These are phyloP conservation scores for Zancudomyces culisetae DNA, from an alignment of 371 early-diverging fungal genomes.

Conservation along the genomic window DNA sequence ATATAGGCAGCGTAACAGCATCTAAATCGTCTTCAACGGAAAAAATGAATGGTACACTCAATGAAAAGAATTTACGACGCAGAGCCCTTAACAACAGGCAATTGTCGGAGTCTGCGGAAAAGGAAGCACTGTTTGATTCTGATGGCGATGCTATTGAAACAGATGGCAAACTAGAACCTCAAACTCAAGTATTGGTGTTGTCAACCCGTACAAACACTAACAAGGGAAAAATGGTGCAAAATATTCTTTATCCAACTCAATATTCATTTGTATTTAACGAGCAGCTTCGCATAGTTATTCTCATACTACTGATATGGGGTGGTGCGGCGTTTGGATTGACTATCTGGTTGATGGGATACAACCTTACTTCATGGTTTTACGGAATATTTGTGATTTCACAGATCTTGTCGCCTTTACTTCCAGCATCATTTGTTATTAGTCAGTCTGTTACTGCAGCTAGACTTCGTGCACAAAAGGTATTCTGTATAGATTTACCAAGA, in stretches of 20 bases:
- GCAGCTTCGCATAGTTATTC: constrained; percentile 47
- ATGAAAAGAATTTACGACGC: background rate
- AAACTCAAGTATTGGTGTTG: constrained; percentile 22
- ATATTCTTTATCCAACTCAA: constrained; percentile 55
- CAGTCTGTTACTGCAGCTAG: constrained; percentile 55
- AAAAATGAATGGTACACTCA: background rate
- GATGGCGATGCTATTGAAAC: constrained; percentile 7
- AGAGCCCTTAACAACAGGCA: background rate
- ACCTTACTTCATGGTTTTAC: constrained; percentile 39
- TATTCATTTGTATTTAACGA: constrained; percentile 53
- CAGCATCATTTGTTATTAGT: constrained; percentile 56
- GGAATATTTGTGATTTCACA: constrained; percentile 43
- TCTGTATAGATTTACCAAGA: constrained; percentile 58
- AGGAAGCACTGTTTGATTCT: constrained; percentile 4
- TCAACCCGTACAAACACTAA: constrained; percentile 55
- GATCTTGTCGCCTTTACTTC: constrained; percentile 45
- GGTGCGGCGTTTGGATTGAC: constrained; percentile 30
- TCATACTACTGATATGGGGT: constrained; percentile 44
- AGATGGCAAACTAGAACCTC: background rate
- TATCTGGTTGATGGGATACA: constrained; percentile 33
- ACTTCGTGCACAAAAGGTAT: constrained; percentile 35
- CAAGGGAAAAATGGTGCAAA: constrained; percentile 58
- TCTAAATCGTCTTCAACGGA: background rate
- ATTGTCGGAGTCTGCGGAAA: constrained; percentile 5
- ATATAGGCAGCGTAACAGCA: background rate